A percentile compares a stretch with the other conserved stretches of the same genome.
phyloP scores from a whole-genome alignment of 2,329 filamentous ascomycete genomes.

The Alternaria metachromatica region DNA sequence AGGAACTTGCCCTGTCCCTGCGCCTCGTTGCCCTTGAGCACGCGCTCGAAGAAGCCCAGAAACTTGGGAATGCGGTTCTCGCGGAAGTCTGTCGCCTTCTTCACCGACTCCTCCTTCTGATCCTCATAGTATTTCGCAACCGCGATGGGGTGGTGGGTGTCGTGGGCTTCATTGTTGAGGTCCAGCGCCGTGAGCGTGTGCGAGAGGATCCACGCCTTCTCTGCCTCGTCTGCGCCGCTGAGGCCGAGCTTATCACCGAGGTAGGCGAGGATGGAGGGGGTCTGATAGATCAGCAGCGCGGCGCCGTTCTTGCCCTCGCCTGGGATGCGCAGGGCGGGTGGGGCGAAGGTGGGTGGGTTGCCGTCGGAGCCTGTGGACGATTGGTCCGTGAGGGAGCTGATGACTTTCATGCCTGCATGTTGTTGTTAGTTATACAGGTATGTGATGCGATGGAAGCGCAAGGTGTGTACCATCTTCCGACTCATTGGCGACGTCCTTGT shows the following conservation, averaged over 20 bases:
- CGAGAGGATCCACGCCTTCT: conserved; percentile 65
- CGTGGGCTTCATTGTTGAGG: conserved; percentile 74
- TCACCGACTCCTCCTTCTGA: conserved; percentile 71
- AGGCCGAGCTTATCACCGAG: conserved; percentile 68
- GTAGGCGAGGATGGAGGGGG: conserved; percentile 75
- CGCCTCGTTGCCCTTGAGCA: conserved; percentile 64
- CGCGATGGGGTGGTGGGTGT: conserved; percentile 76
- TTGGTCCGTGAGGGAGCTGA: conserved; percentile 57
- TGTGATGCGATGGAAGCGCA: background rate
- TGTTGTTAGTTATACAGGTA: background rate
- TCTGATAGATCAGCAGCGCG: conserved; percentile 69
- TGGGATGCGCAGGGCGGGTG: conserved; percentile 66
- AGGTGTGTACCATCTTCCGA: conserved; percentile 51
- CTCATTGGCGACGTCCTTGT: conserved; percentile 66
- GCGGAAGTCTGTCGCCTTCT: conserved; percentile 64
- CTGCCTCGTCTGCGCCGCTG: conserved; percentile 57
- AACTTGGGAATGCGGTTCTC: conserved; percentile 73
- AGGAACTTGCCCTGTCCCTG: conserved; percentile 68
- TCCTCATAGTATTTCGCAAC: conserved; percentile 71
- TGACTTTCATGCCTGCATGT: conserved; percentile 50
- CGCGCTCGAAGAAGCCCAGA: conserved; percentile 72
- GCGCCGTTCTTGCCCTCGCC: conserved; percentile 60
- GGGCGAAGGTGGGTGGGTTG: conserved; percentile 71
- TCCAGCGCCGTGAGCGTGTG: conserved; percentile 75
- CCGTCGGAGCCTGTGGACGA: conserved; percentile 56